phyloP scores from a whole-genome alignment of 805 yeast species.

The Lipomyces sp. region DNA sequence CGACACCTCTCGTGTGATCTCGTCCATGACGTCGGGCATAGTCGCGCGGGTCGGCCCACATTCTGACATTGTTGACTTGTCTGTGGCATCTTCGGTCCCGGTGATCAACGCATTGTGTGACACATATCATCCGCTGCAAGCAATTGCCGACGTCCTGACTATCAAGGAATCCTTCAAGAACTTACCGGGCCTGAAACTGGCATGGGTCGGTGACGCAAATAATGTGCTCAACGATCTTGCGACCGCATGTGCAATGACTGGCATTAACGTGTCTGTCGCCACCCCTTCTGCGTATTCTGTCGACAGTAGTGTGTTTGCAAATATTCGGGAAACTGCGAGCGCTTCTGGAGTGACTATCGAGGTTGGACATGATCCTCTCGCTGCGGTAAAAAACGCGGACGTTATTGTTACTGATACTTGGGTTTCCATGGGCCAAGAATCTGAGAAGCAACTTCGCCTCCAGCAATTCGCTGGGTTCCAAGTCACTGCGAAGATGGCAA shows the following conservation, averaged over 20 bases:
- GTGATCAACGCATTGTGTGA: constrained; percentile 94
- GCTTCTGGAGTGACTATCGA: constrained; percentile 49
- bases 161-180: constrained; percentile 72
- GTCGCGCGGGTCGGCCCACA: constrained; percentile 95
- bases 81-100: constrained; percentile 82
- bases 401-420: constrained; percentile 94
- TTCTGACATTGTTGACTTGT: constrained; percentile 76
- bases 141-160: constrained; percentile 87
- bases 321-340: constrained; percentile 51
- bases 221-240: constrained; percentile 94
- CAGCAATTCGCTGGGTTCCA: constrained; percentile 87
- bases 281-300: constrained; percentile 78
- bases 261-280: constrained; percentile 83
- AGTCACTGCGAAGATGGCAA: constrained; percentile 68
- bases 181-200: constrained; percentile 63
- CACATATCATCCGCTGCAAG: constrained; percentile 91
- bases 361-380: constrained; percentile 71
- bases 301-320: constrained; percentile 56
- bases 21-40: constrained; percentile 95
- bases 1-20: constrained; percentile 86
- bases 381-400: constrained; percentile 74
- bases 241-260: constrained; percentile 81
- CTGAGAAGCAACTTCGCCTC: constrained; percentile 70
- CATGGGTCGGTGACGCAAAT: constrained; percentile 98
- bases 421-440: constrained; percentile 97